Conservation (phyloP, 768 basidiomycete genomes). For the Pilatotrama ljubarskyi region DNA sequence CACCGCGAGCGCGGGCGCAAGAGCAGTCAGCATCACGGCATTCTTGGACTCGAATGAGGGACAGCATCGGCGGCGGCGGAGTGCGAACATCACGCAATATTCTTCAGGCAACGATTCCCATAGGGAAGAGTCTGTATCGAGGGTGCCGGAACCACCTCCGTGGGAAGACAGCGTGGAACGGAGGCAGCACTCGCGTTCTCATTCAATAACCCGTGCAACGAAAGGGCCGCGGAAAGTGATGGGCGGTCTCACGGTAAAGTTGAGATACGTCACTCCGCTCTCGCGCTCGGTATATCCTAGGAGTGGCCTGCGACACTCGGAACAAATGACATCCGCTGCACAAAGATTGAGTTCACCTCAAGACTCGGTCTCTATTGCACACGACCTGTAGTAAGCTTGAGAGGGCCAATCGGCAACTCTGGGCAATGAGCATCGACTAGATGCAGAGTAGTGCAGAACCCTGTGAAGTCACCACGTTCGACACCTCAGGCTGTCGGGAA, state of each 20-base stretch:
- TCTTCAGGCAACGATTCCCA: too few species aligned
- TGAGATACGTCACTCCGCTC: neutral
- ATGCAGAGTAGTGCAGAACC: too few species aligned
- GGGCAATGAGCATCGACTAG: too few species aligned
- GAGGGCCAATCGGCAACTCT: too few species aligned
- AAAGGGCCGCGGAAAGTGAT: neutral
- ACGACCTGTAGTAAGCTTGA: too few species aligned
- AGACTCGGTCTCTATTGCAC: too few species aligned
- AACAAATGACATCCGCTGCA: neutral
- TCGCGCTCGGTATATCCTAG: neutral
- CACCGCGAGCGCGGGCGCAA: neutral
- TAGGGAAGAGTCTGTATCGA: too few species aligned
- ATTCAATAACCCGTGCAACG: neutral
- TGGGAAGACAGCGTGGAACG: neutral
- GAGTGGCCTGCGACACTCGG: neutral
- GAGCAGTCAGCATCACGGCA: neutral
- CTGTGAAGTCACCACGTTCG: too few species aligned
- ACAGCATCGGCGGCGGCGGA: neutral
- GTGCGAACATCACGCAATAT: neutral
- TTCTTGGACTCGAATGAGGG: neutral
- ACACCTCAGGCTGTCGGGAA: too few species aligned
- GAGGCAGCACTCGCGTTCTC: neutral
- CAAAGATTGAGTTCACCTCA: too few species aligned
- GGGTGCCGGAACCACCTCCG: too few species aligned
- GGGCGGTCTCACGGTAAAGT: neutral